Base-by-base conservation (phyloP, 1,139 yeast genomes). In the Hemisphaericaspora subhashii region DNA sequence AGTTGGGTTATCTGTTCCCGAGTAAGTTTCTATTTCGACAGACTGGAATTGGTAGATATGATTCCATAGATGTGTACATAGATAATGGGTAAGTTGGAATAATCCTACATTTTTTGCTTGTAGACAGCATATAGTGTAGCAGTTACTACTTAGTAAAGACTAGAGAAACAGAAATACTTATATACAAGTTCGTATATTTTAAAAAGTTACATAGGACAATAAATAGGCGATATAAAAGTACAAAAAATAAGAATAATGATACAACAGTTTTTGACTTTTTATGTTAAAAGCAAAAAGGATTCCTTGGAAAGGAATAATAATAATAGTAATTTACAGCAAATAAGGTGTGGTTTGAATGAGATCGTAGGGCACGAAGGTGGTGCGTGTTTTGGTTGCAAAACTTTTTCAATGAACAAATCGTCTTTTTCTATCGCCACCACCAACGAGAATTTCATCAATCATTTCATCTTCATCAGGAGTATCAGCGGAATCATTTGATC, bases 1-100 rank as follows among this genome's bases (percentile, higher is more conserved):
- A 47, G 98, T 92, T 11, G 98, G 98, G 0, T 72, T 90, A 31
- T 41, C 46, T 16, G 63, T 62, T 8, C 68, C 68, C 13, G 54
- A 60, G 37, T 55, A 53, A 34, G 29, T 6, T 14, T 7, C 3
- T 5, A 2, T 7, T 6, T 26, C 6, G 31, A 14, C 6, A 15
- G 16, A 8, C 2, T 26, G 13, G 29, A 26, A 12, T 2, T 7
- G 13, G 11, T 8, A 24, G 10, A 24, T 24, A 24, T 24, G 12
- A 11, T 11, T 24, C n/a, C 27, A 36, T 33, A 41, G 23, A 29
- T 33, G 35, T 37, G 25, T 30, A 35, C 24, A 38, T 9, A 20
- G 22, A n/a, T 8, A 20, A 20, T 8, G 22, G 22, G 22, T n/a
- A n/a, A n/a, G n/a, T n/a, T n/a, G n/a, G n/a, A n/a, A n/a, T n/a